Evolutionary conservation across 208 protist species (phyloP).

Genomic region (Leishmania guyanensis): DNA sequence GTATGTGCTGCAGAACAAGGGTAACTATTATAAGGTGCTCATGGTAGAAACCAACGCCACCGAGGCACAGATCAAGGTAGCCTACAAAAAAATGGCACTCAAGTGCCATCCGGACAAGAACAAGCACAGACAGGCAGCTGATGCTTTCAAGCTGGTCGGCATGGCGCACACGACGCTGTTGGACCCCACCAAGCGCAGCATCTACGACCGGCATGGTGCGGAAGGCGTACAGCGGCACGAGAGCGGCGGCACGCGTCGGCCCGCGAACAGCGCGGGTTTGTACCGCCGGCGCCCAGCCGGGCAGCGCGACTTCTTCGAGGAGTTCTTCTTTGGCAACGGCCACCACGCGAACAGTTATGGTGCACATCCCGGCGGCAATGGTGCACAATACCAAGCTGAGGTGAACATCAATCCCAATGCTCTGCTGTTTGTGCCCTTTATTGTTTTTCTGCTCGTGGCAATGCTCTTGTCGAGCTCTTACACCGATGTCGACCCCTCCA

Average conservation of each 20-base stretch:
- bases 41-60: conserved; percentile 63
- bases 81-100: conserved; percentile 90
- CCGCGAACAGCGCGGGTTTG: conserved; percentile 18
- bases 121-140: conserved; percentile 68
- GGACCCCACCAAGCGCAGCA: conserved; percentile 76
- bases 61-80: conserved; percentile 68
- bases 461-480: conserved; percentile 72
- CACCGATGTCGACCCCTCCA: conserved; percentile 46
- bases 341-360: neutral
- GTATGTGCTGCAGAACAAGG: conserved; percentile 75
- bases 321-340: conserved; percentile 66
- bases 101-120: conserved; percentile 94
- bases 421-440: conserved; percentile 67
- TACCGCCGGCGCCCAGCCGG: conserved; percentile 20
- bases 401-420: conserved; percentile 50
- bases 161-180: conserved; percentile 71
- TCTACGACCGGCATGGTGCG: conserved; percentile 82
- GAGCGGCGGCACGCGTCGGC: conserved; percentile 42
- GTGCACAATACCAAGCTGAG: conserved; percentile 38
- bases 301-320: conserved; percentile 73
- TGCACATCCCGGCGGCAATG: conserved; percentile 1
- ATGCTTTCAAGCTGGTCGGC: conserved; percentile 92
- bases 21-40: conserved; percentile 85
- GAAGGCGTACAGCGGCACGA: conserved; percentile 87
- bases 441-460: conserved; percentile 76